phyloP scores from a whole-genome alignment of 805 yeast genomes.

The Cyberlindnera misumaiensis region DNA sequence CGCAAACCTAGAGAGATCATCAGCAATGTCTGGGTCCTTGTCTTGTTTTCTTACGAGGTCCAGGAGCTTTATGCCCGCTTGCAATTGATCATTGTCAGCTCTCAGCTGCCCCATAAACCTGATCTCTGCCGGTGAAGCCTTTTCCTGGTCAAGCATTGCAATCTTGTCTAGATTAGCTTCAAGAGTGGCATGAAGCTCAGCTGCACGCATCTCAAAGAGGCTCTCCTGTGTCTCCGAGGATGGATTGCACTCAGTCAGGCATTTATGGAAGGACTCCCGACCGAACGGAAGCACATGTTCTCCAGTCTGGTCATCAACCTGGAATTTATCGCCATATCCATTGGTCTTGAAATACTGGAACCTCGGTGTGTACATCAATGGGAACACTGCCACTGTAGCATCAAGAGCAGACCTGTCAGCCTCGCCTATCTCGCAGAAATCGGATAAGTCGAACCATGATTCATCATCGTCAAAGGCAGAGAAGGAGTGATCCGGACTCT shows the following conservation, averaged over 20 bases:
- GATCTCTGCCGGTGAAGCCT: constrained; percentile 15
- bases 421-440: constrained; percentile 51
- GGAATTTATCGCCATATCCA: constrained; percentile 36
- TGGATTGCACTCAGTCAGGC: constrained; percentile 32
- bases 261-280: constrained; percentile 52
- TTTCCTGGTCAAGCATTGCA: constrained; percentile 20
- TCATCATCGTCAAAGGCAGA: constrained; percentile 46
- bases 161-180: constrained; percentile 25
- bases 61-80: constrained; percentile 17
- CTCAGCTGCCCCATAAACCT: constrained; percentile 12
- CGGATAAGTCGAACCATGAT: constrained; percentile 57
- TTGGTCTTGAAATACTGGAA: constrained; percentile 67
- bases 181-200: constrained; percentile 24
- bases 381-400: constrained; percentile 44
- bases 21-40: constrained; percentile 3
- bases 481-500: constrained; percentile 14
- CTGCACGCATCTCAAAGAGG: constrained; percentile 24
- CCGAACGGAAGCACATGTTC: constrained; percentile 40
- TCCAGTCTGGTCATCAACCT: constrained; percentile 31
- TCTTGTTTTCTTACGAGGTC: constrained; percentile 4
- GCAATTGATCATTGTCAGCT: constrained; percentile 19
- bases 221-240: constrained; percentile 41
- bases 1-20: neutral
- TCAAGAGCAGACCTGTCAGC: constrained; percentile 28
- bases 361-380: constrained; percentile 61